These are phyloP conservation scores for Alternaria consortialis DNA, from an alignment of 2,329 filamentous ascomycete species.

Conservation along the genomic window DNA sequence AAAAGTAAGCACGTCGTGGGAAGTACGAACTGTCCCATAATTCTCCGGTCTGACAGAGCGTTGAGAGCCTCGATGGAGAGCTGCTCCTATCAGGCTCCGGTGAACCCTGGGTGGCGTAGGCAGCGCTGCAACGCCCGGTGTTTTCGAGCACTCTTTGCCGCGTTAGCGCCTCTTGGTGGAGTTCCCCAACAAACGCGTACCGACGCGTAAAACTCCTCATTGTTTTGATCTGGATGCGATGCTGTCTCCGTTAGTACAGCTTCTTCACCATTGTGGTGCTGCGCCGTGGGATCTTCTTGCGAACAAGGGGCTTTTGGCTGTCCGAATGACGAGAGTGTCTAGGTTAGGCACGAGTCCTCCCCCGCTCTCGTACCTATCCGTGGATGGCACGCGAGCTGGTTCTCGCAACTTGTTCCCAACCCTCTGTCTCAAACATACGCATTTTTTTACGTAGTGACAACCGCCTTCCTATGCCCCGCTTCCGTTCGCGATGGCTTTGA, in stretches of 20 bases:
- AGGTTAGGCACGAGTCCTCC: not conserved
- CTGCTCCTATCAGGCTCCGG: conserved; percentile 11
- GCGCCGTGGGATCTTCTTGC: not conserved
- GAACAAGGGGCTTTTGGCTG: not conserved
- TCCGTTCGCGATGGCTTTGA: not conserved
- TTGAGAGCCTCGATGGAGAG: conserved; percentile 5
- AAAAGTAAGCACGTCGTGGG: not conserved
- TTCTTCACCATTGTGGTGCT: not conserved
- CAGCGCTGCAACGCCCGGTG: conserved; percentile 23
- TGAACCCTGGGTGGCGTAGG: conserved; percentile 18
- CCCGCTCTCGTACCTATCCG: not conserved
- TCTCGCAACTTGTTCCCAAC: not conserved
- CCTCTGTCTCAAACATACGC: not conserved
- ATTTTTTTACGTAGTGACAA: not conserved
- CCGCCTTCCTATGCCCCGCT: not conserved
- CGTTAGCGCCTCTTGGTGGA: conserved; percentile 19
- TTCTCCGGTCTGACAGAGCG: conserved; percentile 15
- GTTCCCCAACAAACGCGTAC: conserved; percentile 29
- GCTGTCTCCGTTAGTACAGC: not conserved
- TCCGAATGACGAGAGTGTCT: not conserved
- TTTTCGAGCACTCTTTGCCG: conserved; percentile 19
- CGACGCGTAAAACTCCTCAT: conserved; percentile 17
- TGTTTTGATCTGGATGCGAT: conserved; percentile 1
- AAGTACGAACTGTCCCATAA: conserved; percentile 2
- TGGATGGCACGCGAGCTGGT: not conserved